Evolutionary conservation across 2,329 filamentous ascomycete genomes (phyloP), one percentile per base, ranked within the genome.

Genomic region (Rhynchosporium secalis): DNA sequence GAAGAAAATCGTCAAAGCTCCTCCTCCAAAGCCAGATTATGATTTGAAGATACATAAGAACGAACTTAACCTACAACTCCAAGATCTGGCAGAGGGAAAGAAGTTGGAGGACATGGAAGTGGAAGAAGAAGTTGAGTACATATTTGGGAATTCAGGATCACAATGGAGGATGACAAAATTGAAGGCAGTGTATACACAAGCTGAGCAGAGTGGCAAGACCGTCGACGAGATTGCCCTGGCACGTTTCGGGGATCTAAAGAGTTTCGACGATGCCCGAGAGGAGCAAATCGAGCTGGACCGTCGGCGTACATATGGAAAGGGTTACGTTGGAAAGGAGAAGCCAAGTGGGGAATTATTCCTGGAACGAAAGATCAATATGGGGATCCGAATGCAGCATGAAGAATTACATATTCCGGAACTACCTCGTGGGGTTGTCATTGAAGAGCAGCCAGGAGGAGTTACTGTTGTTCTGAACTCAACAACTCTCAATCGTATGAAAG

Each of bases 111-210:
- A 85, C 13, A 74, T 84, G 9, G 77, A 65, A n/a, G 65, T 81
- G 0, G 77, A 85, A 49, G 80, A 86, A 58, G 83, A 90, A 61
- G 85, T 96, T 8, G 80, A 85, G 62, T 99, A 98, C 73, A 90
- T 79, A 0, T 96, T 99, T 75, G 95, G 96, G 20, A 95, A 99
- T 74, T 78, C 85, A 6, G 94, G 95, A 0, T 94, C 93, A 13
- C 86, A 92, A 70, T 99, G 96, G 95, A 88, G 96, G 56, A 96
- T 99, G 93, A 96, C 89, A 5, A 97, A 93, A 75, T 84, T 99
- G 38, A 92, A 90, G 68, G 89, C 87, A 10, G 91, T 96, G 1
- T 96, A 96, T 75, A 84, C 85, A 31, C 83, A 88, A 59, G 91
- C 92, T 0, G 83, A 96, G 68, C 88, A 95, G 70, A 87, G 80